Evolutionary conservation across 2,329 filamentous ascomycete species (phyloP), one percentile per base, ranked within the genome.

Genomic region (Trichoderma citrinoviride): DNA sequence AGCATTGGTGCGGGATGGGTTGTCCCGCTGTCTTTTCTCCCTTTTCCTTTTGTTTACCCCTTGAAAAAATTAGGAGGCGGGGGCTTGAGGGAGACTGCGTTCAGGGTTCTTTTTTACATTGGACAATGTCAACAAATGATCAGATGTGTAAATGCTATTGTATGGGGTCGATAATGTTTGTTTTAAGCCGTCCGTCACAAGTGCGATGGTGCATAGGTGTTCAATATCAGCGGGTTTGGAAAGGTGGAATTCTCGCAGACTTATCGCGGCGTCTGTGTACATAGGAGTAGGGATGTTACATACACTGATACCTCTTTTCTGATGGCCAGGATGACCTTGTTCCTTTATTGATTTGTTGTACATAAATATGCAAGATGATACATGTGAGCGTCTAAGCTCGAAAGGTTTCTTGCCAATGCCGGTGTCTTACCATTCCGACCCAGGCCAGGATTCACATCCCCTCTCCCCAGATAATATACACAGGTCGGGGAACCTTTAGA

Each of bases 401-500:
- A 41, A 25, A 46, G 49, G 10, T 44, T 17, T 52, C 25, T 56
- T 33, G 27, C 49, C 29, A 54, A 53, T 29, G 46, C 27, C 33
- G 5, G 10, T 14, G 33, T 37, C 33, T 40, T 33, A 43, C n/a
- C 52, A 52, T 23, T 14, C 12, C 33, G 29, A 29, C 29, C 29
- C 29, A 29, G 33, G 21, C 21, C 12, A 37, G 21, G 29, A 21
- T 23, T 19, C 33, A 19, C 21, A 14, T 43, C 25, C n/a, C 33
- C 23, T 19, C 5, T 50, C n/a, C 33, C 23, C 23, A 29, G 12
- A 37, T 37, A 14, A 37, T 27, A 27, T 40, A 41, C 53, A 50
- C 21, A 15, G 17, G 6, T 61, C 70, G 72, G 79, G 57, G 78
- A 79, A 1, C 77, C 77, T 60, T 70, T 73, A 79, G 57, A 79